Evolutionary conservation across 148 eudicot species (phyloP).

Genomic region (Pharnaceum exiguum): DNA sequence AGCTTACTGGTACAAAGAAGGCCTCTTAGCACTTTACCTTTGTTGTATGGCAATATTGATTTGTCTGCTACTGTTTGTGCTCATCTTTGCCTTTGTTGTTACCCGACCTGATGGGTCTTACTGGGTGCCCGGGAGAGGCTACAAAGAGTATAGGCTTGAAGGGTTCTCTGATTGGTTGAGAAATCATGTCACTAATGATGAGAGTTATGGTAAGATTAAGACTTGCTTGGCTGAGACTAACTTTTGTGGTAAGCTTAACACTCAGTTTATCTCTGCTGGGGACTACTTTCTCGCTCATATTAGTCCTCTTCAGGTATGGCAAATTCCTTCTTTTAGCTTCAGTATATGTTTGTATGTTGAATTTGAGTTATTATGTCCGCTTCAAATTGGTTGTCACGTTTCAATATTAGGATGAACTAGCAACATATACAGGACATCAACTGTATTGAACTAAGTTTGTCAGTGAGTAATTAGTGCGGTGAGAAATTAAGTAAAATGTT

Average conservation of each 20-base stretch:
- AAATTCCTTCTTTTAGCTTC: background rate
- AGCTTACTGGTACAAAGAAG: slow-evolving; percentile 70
- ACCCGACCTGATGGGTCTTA: slow-evolving; percentile 55
- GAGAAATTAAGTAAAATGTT: no score
- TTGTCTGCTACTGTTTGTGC: slow-evolving; percentile 42
- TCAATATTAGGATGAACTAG: no score
- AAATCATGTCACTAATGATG: slow-evolving; percentile 46
- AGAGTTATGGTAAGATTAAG: slow-evolving; percentile 65
- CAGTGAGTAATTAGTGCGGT: no score
- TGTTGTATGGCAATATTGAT: slow-evolving; percentile 76
- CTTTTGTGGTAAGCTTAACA: slow-evolving; percentile 53
- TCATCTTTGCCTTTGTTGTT: slow-evolving; percentile 73
- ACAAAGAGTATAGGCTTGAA: slow-evolving; percentile 54
- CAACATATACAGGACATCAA: no score
- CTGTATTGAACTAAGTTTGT: no score
- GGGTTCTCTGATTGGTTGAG: slow-evolving; percentile 79
- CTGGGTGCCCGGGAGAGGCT: slow-evolving; percentile 48
- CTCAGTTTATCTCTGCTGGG: slow-evolving; percentile 33
- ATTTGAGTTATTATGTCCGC: background rate
- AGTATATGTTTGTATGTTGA: background rate
- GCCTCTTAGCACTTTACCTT: slow-evolving; percentile 58
- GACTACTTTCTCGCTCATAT: slow-evolving; percentile 69
- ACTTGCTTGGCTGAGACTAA: slow-evolving; percentile 52
- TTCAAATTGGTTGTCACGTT: background rate
- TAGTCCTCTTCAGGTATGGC: slow-evolving; percentile 75